Conservation (phyloP, 495 filamentous ascomycete species). For the Penicillium cinerascens region DNA sequence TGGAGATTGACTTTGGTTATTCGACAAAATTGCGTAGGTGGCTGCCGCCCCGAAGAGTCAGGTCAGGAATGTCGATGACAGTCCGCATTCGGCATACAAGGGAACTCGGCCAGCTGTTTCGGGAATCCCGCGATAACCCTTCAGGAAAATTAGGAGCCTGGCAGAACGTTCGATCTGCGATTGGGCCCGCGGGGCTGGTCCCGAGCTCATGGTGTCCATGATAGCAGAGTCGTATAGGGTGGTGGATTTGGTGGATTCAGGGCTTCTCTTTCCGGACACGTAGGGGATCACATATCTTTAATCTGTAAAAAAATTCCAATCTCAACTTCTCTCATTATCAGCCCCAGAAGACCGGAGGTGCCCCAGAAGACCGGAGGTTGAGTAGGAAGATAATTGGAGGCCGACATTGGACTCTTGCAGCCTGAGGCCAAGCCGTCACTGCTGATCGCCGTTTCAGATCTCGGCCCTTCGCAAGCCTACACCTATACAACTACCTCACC, state of each 20-base stretch:
- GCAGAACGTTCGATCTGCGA: background rate
- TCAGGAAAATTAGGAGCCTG: background rate
- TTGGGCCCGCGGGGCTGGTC: background rate
- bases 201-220: background rate
- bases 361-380: no score
- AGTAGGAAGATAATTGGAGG: background rate
- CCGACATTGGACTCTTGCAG: background rate
- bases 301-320: background rate
- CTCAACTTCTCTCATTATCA: background rate
- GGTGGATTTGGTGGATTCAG: background rate
- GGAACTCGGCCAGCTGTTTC: constrained; percentile 12
- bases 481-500: constrained; percentile 8
- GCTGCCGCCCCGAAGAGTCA: background rate
- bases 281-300: background rate
- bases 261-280: constrained; percentile 13
- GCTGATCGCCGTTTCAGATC: constrained; percentile 15
- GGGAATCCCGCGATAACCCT: constrained; percentile 11
- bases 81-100: constrained; percentile 18
- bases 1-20: background rate
- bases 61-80: constrained; percentile 20
- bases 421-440: constrained; percentile 18
- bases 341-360: no score
- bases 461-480: constrained; percentile 1
- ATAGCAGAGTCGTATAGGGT: constrained; percentile 3
- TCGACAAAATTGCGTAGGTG: background rate